Evolutionary conservation across 2,329 filamentous ascomycete genomes (phyloP).

Genomic region (Verticillium nubilum): DNA sequence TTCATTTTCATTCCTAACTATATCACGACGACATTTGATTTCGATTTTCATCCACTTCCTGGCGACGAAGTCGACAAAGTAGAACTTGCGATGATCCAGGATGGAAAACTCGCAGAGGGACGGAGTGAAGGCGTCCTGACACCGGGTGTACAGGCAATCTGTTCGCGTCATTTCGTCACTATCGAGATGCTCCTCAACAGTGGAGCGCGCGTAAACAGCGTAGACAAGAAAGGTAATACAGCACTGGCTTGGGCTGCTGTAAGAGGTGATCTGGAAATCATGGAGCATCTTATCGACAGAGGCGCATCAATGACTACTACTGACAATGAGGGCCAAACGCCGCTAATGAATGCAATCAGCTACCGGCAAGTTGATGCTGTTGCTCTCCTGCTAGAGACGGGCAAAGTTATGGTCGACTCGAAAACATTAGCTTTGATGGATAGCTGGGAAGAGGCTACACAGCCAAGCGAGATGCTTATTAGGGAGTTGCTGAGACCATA

Average conservation of each 20-base stretch:
- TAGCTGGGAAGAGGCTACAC: neutral
- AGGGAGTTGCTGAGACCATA: neutral
- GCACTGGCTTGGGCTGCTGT: neutral
- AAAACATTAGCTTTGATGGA: neutral
- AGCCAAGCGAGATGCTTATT: neutral
- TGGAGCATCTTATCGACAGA: neutral
- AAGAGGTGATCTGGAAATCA: neutral
- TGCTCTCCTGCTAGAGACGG: neutral
- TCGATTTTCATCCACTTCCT: too few relatives aligned
- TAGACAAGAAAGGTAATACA: neutral
- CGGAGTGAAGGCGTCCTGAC: too few relatives aligned
- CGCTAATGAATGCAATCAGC: neutral
- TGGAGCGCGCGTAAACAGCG: neutral
- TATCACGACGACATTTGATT: too few relatives aligned
- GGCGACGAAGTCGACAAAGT: too few relatives aligned
- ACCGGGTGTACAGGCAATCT: too few relatives aligned
- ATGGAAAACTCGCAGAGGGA: too few relatives aligned
- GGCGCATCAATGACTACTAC: neutral
- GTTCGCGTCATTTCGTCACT: neutral
- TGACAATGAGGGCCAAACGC: neutral
- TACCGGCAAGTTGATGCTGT: neutral
- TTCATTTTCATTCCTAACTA: too few relatives aligned
- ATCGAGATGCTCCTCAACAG: neutral
- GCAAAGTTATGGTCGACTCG: neutral
- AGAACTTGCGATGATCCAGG: too few relatives aligned